These are phyloP conservation scores for Aspergillus olivimuriae DNA, from an alignment of 495 filamentous ascomycete species.

Conservation along the genomic window DNA sequence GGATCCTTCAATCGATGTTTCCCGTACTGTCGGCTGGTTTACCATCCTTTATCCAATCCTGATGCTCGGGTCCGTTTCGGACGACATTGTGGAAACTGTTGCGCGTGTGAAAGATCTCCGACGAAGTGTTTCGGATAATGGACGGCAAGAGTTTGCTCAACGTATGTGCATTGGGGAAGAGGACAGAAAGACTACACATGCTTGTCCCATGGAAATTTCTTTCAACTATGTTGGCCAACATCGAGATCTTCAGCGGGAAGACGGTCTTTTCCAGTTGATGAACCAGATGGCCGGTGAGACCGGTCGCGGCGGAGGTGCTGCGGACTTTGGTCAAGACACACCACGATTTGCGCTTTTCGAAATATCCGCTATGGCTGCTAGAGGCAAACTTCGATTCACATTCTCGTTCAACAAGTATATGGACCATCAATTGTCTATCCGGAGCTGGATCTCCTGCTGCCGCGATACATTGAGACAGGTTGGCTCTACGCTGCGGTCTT, in stretches of 20 bases:
- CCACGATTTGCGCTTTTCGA: slow-evolving; percentile 64
- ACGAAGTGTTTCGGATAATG: slow-evolving; percentile 39
- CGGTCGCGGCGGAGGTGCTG: slow-evolving; percentile 39
- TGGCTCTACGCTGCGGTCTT: slow-evolving; percentile 41
- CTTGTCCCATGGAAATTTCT: slow-evolving; percentile 61
- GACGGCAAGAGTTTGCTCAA: slow-evolving; percentile 43
- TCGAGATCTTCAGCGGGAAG: slow-evolving; percentile 55
- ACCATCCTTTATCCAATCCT: slow-evolving; percentile 49
- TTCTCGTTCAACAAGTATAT: slow-evolving; percentile 59
- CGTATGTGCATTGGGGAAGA: slow-evolving; percentile 41
- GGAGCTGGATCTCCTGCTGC: slow-evolving; percentile 54
- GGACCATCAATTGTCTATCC: slow-evolving; percentile 50
- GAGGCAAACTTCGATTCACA: slow-evolving; percentile 54
- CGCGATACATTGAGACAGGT: slow-evolving; percentile 46
- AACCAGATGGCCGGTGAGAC: slow-evolving; percentile 45
- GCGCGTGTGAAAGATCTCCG: slow-evolving; percentile 42
- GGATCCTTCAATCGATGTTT: slow-evolving; percentile 46
- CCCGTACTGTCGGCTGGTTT: slow-evolving; percentile 58
- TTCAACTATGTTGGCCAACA: slow-evolving; percentile 65
- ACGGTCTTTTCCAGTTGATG: slow-evolving; percentile 53
- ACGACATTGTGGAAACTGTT: slow-evolving; percentile 33
- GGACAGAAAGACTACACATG: slow-evolving; percentile 32
- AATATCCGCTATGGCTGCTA: slow-evolving; percentile 52
- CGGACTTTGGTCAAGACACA: slow-evolving; percentile 50
- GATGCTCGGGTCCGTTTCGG: slow-evolving; percentile 13